Evolutionary conservation across 768 basidiomycete genomes (phyloP).

Genomic region (Termitomyces sp.): DNA sequence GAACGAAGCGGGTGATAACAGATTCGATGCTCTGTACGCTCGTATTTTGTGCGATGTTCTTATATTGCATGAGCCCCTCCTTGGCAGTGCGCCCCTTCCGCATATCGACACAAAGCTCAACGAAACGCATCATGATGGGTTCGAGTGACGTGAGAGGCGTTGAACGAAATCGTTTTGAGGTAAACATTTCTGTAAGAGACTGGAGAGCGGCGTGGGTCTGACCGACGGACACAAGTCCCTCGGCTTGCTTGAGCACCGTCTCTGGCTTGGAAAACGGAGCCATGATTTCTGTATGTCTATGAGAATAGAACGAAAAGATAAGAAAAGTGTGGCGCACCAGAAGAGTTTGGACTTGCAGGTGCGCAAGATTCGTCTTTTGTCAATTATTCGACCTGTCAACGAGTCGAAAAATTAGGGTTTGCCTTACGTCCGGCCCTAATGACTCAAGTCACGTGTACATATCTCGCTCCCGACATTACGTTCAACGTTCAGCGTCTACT

Average conservation of each 20-base stretch:
- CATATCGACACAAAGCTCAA: conserved; percentile 95
- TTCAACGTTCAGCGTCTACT: too few relatives aligned
- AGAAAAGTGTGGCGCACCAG: background rate
- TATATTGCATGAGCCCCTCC: conserved; percentile 95
- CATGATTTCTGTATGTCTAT: conserved; percentile 38
- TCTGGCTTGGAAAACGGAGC: conserved; percentile 89
- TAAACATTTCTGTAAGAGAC: conserved; percentile 87
- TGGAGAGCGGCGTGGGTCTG: conserved; percentile 89
- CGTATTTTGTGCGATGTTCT: conserved; percentile 94
- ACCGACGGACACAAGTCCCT: conserved; percentile 88
- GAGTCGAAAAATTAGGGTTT: conserved; percentile 16
- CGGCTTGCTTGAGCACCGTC: conserved; percentile 88
- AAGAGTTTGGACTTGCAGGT: conserved; percentile 1
- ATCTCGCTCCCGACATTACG: background rate
- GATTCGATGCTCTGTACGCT: conserved; percentile 88
- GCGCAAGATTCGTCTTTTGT: conserved; percentile 7
- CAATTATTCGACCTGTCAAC: conserved; percentile 1
- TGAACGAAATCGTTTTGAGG: conserved; percentile 88
- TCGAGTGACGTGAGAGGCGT: conserved; percentile 86
- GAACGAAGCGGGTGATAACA: conserved; percentile 84
- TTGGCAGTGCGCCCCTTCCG: conserved; percentile 91
- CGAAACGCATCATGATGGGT: conserved; percentile 93
- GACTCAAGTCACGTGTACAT: conserved; percentile 7
- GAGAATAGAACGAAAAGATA: background rate
- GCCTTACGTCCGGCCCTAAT: conserved; percentile 9